phyloP scores from a whole-genome alignment of 2,329 filamentous ascomycete species.

The Ophiocordyceps robertsii region DNA sequence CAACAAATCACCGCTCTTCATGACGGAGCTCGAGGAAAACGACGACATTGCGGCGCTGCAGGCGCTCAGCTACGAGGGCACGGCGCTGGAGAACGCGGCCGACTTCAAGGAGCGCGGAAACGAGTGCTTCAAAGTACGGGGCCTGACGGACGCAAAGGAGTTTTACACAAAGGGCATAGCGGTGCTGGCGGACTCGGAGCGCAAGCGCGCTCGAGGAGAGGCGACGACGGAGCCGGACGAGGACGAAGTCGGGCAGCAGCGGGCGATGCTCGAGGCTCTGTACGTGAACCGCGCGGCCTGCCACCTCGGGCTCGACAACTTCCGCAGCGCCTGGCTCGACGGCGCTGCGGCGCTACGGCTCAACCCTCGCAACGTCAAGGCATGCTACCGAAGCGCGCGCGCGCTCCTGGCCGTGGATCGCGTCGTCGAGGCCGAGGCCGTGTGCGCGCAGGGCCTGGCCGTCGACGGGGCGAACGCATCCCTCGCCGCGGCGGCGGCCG shows the following conservation, averaged over 20 bases:
- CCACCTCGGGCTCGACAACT: conserved; percentile 80
- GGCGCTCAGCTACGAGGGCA: conserved; percentile 87
- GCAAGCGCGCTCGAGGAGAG: conserved; percentile 31
- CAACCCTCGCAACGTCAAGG: conserved; percentile 75
- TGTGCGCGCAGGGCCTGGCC: conserved; percentile 58
- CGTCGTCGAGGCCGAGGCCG: conserved; percentile 66
- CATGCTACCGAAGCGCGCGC: conserved; percentile 70
- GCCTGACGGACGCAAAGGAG: conserved; percentile 74
- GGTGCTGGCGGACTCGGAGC: conserved; percentile 53
- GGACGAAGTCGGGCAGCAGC: conserved; percentile 48
- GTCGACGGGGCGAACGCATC: conserved; percentile 59
- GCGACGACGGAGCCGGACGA: conserved; percentile 24
- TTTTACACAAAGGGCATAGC: conserved; percentile 82
- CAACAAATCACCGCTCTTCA: conserved; percentile 69
- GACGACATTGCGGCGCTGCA: conserved; percentile 73
- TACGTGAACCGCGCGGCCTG: conserved; percentile 83
- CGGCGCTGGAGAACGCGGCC: conserved; percentile 64
- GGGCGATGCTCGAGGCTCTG: conserved; percentile 56
- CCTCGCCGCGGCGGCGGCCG: conserved; percentile 46
- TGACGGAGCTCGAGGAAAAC: conserved; percentile 86
- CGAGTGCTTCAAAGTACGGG: conserved; percentile 62
- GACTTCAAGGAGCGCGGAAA: conserved; percentile 91
- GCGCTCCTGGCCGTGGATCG: conserved; percentile 72
- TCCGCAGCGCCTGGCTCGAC: conserved; percentile 74
- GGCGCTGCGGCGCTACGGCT: conserved; percentile 67